Evolutionary conservation across 352 stramenopile species (phyloP).

Genomic region (Saprolegnia parasitica): DNA sequence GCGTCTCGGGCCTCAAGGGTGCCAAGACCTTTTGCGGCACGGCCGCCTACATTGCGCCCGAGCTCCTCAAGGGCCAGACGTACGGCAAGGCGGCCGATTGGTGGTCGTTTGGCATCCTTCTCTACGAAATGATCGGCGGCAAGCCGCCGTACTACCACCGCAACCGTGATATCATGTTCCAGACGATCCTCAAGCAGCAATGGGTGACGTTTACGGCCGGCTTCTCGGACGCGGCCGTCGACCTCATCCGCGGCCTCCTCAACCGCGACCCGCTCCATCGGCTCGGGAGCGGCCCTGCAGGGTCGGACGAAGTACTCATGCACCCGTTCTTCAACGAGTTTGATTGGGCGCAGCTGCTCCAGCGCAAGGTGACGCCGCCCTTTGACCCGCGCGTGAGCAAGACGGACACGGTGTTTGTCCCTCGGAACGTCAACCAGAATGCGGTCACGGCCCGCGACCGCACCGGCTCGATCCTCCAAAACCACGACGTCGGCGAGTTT

Average conservation of each 20-base stretch:
- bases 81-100: constrained; percentile 92
- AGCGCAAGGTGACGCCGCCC: constrained; percentile 71
- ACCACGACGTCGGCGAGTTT: constrained; percentile 64
- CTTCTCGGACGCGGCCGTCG: constrained; percentile 85
- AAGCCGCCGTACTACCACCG: constrained; percentile 88
- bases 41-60: constrained; percentile 90
- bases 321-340: constrained; percentile 91
- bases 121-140: constrained; percentile 96
- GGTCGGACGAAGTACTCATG: constrained; percentile 85
- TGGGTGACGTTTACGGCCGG: constrained; percentile 94
- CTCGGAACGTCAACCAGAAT: constrained; percentile 84
- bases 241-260: constrained; percentile 92
- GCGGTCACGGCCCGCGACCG: constrained; percentile 67
- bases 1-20: constrained; percentile 78
- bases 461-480: constrained; percentile 37
- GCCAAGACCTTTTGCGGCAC: constrained; percentile 92
- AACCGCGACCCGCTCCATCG: constrained; percentile 93
- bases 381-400: constrained; percentile 87
- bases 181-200: constrained; percentile 88
- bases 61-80: constrained; percentile 83
- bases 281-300: constrained; percentile 89
- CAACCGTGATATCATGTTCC: constrained; percentile 90
- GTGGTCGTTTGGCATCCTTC: constrained; percentile 92
- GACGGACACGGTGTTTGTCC: constrained; percentile 80
- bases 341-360: constrained; percentile 83